phyloP scores from a whole-genome alignment of 768 basidiomycete species.

The Clavulina sp. region DNA sequence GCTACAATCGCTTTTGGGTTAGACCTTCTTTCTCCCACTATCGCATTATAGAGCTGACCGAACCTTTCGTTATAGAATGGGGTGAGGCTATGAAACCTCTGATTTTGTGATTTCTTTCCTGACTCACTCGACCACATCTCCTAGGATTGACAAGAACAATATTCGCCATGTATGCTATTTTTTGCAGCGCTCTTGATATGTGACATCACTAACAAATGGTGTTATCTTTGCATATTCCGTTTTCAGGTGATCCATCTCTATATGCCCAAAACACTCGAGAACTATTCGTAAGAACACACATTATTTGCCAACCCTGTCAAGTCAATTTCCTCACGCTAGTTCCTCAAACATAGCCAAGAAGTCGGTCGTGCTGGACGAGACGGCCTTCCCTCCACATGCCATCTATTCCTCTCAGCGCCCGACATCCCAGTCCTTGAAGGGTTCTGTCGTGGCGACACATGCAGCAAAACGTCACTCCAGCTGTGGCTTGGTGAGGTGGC shows the following conservation, averaged over 20 bases:
- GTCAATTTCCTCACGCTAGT: background rate
- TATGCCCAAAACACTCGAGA: conserved; percentile 31
- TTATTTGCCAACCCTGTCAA: background rate
- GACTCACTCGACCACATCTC: background rate
- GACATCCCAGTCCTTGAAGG: conserved; percentile 33
- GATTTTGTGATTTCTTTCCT: background rate
- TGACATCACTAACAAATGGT: background rate
- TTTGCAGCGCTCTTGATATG: background rate
- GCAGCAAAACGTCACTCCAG: conserved; percentile 18
- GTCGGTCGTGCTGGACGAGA: conserved; percentile 30
- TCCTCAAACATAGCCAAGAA: conserved; percentile 20
- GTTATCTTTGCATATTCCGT: too few relatives aligned
- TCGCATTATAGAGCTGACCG: background rate
- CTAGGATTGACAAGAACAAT: conserved; percentile 1
- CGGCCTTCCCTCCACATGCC: conserved; percentile 26
- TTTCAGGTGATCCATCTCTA: conserved; percentile 24
- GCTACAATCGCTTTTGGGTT: conserved; percentile 30
- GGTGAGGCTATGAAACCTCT: background rate
- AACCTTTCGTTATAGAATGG: background rate
- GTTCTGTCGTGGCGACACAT: conserved; percentile 32
- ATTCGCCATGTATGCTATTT: background rate
- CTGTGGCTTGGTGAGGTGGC: conserved; percentile 12
- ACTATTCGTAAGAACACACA: conserved; percentile 14
- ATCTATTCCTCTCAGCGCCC: conserved; percentile 26
- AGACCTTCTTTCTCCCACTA: background rate